Evolutionary conservation across 306 rosid species (phyloP).

Genomic region (Quercus agrifolia): DNA sequence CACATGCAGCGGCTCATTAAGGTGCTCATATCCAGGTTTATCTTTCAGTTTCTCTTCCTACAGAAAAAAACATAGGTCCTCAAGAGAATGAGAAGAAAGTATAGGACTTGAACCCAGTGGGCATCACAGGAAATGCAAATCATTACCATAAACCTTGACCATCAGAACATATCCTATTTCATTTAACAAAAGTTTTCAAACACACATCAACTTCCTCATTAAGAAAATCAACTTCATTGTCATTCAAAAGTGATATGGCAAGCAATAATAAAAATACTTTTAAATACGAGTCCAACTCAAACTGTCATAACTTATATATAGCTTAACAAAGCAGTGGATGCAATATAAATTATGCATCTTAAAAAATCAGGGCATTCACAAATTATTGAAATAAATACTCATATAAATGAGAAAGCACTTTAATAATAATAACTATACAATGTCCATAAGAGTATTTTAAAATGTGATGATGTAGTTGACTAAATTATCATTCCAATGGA

Average conservation of each 20-base stretch:
- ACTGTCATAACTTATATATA: not conserved
- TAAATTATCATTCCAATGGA: not conserved
- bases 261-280: not conserved
- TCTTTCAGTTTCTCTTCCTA: slow-evolving; percentile 92
- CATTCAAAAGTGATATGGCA: not conserved
- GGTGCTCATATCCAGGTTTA: slow-evolving; percentile 86
- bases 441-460: not conserved
- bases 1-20: slow-evolving; percentile 81
- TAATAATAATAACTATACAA: not conserved
- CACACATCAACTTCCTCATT: not conserved
- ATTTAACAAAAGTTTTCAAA: not conserved
- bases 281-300: not conserved
- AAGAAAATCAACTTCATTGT: not conserved
- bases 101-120: not conserved
- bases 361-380: not conserved
- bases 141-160: not conserved
- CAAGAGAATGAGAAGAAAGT: not conserved
- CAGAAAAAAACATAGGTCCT: slow-evolving; percentile 3
- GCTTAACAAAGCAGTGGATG: not conserved
- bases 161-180: not conserved
- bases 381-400: not conserved
- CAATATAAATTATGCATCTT: not conserved
- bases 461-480: not conserved
- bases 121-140: not conserved
- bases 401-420: not conserved